These are phyloP conservation scores for Monilinia aucupariae DNA, from an alignment of 2,329 filamentous ascomycete genomes.

Conservation along the genomic window DNA sequence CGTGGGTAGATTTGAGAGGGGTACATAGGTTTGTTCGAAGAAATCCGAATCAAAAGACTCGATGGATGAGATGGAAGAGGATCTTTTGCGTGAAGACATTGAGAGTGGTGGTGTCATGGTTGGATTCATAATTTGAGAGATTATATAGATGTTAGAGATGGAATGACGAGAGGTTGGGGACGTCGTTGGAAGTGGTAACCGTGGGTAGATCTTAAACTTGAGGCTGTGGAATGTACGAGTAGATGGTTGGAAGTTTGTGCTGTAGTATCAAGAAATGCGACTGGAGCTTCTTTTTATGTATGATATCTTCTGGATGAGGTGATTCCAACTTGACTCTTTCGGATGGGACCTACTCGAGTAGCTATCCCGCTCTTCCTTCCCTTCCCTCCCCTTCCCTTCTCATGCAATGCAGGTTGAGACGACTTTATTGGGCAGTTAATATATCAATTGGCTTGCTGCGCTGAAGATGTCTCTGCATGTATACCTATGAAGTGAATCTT, in stretches of 20 bases:
- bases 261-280: not conserved
- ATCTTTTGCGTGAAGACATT: conserved; percentile 23
- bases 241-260: not conserved
- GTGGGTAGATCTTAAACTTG: not conserved
- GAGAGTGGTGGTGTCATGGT: conserved; percentile 23
- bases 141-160: not conserved
- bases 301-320: not conserved
- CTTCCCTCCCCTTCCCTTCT: not conserved
- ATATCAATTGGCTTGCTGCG: conserved; percentile 4
- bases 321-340: not conserved
- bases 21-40: conserved; percentile 56
- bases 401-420: not conserved
- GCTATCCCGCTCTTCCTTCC: not conserved
- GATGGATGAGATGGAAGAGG: conserved; percentile 20
- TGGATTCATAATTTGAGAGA: conserved; percentile 7
- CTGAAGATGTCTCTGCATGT: not conserved
- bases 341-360: too few species aligned
- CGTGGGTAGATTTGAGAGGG: conserved; percentile 62
- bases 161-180: conserved; percentile 1
- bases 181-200: not conserved
- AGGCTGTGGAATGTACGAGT: not conserved
- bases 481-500: not conserved
- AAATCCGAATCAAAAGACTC: conserved; percentile 43
- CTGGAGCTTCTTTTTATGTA: not conserved
- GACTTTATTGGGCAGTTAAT: not conserved